phyloP scores from a whole-genome alignment of 352 stramenopile species.

The Phytophthora brassicae region DNA sequence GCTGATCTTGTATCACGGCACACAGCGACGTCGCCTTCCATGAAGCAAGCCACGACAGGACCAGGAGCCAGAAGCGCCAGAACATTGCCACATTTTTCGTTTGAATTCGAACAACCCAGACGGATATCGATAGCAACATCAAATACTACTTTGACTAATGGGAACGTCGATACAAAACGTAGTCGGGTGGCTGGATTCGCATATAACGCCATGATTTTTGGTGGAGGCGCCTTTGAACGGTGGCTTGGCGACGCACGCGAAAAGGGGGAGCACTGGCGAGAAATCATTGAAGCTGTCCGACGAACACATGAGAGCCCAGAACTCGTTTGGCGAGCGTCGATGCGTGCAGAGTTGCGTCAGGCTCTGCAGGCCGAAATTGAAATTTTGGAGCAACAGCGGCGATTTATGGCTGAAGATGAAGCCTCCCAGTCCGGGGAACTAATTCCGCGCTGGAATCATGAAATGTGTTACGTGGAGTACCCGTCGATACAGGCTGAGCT shows the following conservation, averaged over 20 bases:
- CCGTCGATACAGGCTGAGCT: constrained; percentile 72
- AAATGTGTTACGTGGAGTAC: constrained; percentile 83
- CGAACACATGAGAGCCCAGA: constrained; percentile 65
- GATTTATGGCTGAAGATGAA: constrained; percentile 11
- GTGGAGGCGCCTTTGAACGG: constrained; percentile 52
- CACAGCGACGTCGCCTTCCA: constrained; percentile 42
- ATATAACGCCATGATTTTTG: constrained; percentile 39
- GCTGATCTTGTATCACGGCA: constrained; percentile 61
- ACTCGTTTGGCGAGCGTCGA: constrained; percentile 70
- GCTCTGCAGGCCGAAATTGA: constrained; percentile 64
- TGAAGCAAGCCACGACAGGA: constrained; percentile 22
- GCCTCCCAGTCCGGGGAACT: constrained; percentile 17
- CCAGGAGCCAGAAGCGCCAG: constrained; percentile 38
- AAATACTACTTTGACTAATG: constrained; percentile 27
- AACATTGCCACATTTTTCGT: constrained; percentile 64
- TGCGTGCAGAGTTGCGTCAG: constrained; percentile 60
- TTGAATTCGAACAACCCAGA: constrained; percentile 53
- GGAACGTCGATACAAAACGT: constrained; percentile 45
- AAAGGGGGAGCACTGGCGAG: constrained; percentile 75
- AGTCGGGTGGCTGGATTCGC: constrained; percentile 38
- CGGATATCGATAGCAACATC: constrained; percentile 26
- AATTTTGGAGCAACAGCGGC: constrained; percentile 33
- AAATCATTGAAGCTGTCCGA: constrained; percentile 62
- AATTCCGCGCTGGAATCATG: constrained; percentile 65
- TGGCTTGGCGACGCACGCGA: constrained; percentile 65